A percentile compares a stretch with the other conserved stretches of the same genome.
These are phyloP conservation scores for Selenicereus undatus DNA, from an alignment of 148 eudicot species.

Conservation along the genomic window DNA sequence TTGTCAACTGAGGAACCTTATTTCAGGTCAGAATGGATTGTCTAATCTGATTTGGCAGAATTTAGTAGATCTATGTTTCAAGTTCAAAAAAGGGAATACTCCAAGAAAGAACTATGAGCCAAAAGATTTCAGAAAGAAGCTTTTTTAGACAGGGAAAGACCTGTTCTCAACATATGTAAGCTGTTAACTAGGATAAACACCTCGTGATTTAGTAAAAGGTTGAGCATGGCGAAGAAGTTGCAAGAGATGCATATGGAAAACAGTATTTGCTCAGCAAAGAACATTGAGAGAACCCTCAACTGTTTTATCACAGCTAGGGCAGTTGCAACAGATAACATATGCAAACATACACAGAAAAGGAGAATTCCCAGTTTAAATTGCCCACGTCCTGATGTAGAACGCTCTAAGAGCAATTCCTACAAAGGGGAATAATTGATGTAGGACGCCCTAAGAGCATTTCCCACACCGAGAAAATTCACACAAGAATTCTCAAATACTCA, in stretches of 20 bases:
- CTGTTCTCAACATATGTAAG: not conserved
- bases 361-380: not conserved
- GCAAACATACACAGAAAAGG: too few relatives aligned
- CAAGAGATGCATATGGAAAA: not conserved
- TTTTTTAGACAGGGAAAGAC: not conserved
- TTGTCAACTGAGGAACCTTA: not conserved
- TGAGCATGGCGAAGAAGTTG: not conserved
- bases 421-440: too few relatives aligned
- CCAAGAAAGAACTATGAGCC: not conserved
- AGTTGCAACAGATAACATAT: not conserved
- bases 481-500: too few relatives aligned
- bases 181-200: not conserved
- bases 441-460: too few relatives aligned
- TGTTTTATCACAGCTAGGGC: not conserved
- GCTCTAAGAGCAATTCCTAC: too few relatives aligned
- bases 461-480: too few relatives aligned
- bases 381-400: not conserved
- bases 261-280: not conserved
- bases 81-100: not conserved
- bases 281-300: not conserved
- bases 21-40: not conserved
- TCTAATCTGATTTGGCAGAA: not conserved
- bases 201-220: not conserved
- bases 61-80: not conserved
- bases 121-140: not conserved